phyloP scores from a whole-genome alignment of 169 alveolate species.

The Plasmodium gallinaceum region DNA sequence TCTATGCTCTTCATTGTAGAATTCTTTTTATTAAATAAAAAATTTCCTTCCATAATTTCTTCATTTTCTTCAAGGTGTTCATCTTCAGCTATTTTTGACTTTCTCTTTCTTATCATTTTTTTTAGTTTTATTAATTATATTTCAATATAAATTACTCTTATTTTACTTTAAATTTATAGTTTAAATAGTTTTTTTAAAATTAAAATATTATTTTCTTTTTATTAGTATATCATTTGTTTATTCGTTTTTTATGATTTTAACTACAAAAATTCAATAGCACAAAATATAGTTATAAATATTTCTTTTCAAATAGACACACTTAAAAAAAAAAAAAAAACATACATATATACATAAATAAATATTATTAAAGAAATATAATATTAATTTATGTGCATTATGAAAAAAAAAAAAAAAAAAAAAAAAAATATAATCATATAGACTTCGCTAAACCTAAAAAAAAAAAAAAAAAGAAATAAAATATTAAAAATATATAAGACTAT shows the following conservation, averaged over 20 bases:
- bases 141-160: background rate
- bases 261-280: slow-evolving; percentile 8
- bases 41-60: slow-evolving; percentile 38
- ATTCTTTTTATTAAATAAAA: slow-evolving; percentile 18
- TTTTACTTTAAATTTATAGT: background rate
- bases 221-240: background rate
- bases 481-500: background rate
- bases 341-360: slow-evolving; percentile 5
- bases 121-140: background rate
- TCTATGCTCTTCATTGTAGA: slow-evolving; percentile 32
- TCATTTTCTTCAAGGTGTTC: slow-evolving; percentile 22
- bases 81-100: slow-evolving; percentile 57
- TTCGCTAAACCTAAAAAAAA: slow-evolving; percentile 62
- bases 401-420: slow-evolving; percentile 8
- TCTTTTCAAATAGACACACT: slow-evolving; percentile 47
- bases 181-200: background rate
- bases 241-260: background rate
- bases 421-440: slow-evolving; percentile 34
- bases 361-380: background rate
- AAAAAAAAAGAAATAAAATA: background rate
- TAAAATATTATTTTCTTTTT: background rate
- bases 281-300: background rate
- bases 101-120: slow-evolving; percentile 69
- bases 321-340: background rate
- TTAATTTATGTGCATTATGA: background rate